Evolutionary conservation across 2,329 filamentous ascomycete genomes (phyloP).

Genomic region (Paecilomyces sp.): DNA sequence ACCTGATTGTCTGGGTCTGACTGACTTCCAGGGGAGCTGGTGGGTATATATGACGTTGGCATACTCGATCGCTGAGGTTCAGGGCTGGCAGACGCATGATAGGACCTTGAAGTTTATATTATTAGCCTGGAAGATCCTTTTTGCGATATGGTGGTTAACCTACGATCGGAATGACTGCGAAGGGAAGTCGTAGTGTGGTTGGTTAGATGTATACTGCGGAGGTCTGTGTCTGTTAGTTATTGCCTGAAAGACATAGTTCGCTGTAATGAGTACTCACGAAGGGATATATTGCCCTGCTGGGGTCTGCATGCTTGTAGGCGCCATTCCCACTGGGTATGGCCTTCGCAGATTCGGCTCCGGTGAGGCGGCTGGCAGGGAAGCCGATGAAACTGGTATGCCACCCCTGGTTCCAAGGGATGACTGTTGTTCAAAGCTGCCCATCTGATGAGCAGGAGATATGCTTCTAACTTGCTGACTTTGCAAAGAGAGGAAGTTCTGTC

Average conservation of each 20-base stretch:
- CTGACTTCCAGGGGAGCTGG: constrained; percentile 16
- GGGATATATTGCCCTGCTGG: constrained; percentile 16
- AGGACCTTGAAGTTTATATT: constrained; percentile 4
- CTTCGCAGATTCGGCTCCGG: constrained; percentile 5
- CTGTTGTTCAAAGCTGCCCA: background rate
- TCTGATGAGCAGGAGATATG: background rate
- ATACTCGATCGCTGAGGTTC: constrained; percentile 1
- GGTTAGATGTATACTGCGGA: constrained; percentile 26
- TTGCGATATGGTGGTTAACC: constrained; percentile 6
- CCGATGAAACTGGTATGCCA: background rate
- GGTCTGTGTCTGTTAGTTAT: constrained; percentile 15
- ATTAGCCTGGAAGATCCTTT: background rate
- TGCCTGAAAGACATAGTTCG: background rate
- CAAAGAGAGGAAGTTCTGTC: background rate
- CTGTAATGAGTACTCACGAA: constrained; percentile 12
- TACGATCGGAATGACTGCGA: constrained; percentile 23
- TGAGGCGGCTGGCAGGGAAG: background rate
- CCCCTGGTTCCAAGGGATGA: background rate
- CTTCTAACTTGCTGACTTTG: background rate
- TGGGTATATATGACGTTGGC: constrained; percentile 15
- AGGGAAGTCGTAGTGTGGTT: constrained; percentile 26
- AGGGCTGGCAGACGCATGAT: constrained; percentile 1
- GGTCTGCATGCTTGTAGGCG: constrained; percentile 11
- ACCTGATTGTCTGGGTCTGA: constrained; percentile 45
- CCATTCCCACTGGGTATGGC: constrained; percentile 12